Percentiles rank a stretch among this genome's conserved stretches.
phyloP scores from a whole-genome alignment of 1,284 basidiomycete species.

The Peniophora sp. region DNA sequence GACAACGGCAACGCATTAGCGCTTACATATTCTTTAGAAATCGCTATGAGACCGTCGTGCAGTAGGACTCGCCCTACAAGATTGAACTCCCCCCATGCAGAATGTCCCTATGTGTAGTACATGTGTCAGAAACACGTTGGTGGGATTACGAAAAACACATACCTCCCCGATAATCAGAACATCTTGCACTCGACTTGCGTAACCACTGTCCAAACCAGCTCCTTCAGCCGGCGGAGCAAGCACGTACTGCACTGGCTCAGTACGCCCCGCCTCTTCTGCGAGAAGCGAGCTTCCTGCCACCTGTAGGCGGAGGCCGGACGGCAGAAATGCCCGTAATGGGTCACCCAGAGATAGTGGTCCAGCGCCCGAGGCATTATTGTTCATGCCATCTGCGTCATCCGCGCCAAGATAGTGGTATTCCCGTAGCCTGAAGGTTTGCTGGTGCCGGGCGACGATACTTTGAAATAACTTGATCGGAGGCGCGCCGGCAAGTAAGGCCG shows the following conservation, averaged over 20 bases:
- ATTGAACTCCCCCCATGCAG: slow-evolving; percentile 74
- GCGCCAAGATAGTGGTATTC: slow-evolving; percentile 52
- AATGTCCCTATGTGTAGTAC: slow-evolving; percentile 58
- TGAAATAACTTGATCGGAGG: slow-evolving; percentile 47
- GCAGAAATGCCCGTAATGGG: slow-evolving; percentile 44
- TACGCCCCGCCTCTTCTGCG: slow-evolving; percentile 30
- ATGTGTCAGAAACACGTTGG: not conserved
- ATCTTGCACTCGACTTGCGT: slow-evolving; percentile 36
- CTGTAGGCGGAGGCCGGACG: slow-evolving; percentile 33
- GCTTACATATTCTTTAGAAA: slow-evolving; percentile 67
- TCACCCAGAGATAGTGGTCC: slow-evolving; percentile 24
- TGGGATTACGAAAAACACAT: slow-evolving; percentile 8
- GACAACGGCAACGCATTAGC: slow-evolving; percentile 18
- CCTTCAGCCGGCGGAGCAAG: slow-evolving; percentile 14
- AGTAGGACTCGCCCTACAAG: slow-evolving; percentile 61
- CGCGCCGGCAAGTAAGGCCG: slow-evolving; percentile 53
- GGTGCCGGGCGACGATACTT: slow-evolving; percentile 55
- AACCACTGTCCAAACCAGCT: slow-evolving; percentile 5
- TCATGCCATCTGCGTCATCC: slow-evolving; percentile 14
- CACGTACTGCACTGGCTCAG: slow-evolving; percentile 32
- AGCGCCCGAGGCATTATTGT: not conserved
- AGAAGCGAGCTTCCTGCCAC: slow-evolving; percentile 33
- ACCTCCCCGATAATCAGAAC: slow-evolving; percentile 69
- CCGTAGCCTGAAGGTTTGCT: slow-evolving; percentile 71
- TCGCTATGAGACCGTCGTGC: slow-evolving; percentile 61